Conservation (phyloP, 345 rosid genomes). For the Diplotaxis tenuifolia region DNA sequence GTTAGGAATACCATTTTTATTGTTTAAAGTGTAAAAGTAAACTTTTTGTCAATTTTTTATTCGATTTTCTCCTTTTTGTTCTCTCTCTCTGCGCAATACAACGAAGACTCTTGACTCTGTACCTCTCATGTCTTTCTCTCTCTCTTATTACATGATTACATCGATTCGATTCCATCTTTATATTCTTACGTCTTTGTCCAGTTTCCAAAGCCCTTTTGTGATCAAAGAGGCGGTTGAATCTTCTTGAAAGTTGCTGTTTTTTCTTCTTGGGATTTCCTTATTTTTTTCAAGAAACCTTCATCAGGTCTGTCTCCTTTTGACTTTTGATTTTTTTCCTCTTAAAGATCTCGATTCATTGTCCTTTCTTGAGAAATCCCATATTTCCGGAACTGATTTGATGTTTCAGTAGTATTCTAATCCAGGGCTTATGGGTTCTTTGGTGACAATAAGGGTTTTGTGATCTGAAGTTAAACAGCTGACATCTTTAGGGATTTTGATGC, state of each 20-base stretch:
- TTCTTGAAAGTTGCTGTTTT: neutral
- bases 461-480: neutral
- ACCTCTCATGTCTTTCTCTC: constrained; percentile 29
- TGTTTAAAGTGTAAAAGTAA: too few species aligned
- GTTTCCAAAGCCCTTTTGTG: neutral
- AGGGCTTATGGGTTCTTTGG: too few species aligned
- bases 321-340: constrained; percentile 1
- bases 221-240: neutral
- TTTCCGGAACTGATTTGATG: neutral
- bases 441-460: constrained; percentile 28
- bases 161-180: constrained; percentile 1
- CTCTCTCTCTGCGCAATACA: neutral
- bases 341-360: constrained; percentile 11
- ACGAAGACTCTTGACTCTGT: constrained; percentile 21
- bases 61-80: too few species aligned
- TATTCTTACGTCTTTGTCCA: constrained; percentile 6
- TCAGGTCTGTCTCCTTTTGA: constrained; percentile 15
- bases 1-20: too few species aligned
- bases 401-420: too few species aligned
- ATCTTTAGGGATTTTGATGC: constrained; percentile 1
- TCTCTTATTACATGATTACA: neutral
- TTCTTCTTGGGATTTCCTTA: constrained; percentile 21
- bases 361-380: neutral
- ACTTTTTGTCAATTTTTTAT: too few species aligned
- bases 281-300: constrained; percentile 8